Conservation (phyloP, 179 eudicot species). For the Beta lomatogona region DNA sequence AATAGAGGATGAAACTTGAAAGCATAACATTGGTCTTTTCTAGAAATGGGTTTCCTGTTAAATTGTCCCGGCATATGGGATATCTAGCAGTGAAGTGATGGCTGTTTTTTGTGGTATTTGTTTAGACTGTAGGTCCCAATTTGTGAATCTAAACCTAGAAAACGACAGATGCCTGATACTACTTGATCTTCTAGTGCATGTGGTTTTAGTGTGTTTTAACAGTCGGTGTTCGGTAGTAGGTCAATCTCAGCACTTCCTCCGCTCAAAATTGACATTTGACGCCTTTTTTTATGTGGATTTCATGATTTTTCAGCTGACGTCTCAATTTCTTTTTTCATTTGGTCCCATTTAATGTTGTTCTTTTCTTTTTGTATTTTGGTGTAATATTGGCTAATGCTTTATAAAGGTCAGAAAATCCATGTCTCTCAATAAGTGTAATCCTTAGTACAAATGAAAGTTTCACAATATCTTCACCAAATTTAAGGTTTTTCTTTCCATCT, state of each 20-base stretch:
- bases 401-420: too few relatives aligned
- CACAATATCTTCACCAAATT: too few relatives aligned
- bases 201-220: constrained; percentile 6
- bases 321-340: neutral
- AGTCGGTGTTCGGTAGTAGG: constrained; percentile 2
- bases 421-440: too few relatives aligned
- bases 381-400: too few relatives aligned
- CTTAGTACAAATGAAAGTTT: too few relatives aligned
- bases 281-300: neutral
- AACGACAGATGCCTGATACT: neutral
- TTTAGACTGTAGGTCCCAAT: neutral
- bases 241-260: neutral
- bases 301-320: neutral
- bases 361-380: neutral
- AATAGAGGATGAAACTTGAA: too few relatives aligned
- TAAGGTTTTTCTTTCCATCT: too few relatives aligned
- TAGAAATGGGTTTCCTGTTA: neutral
- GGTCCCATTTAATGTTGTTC: neutral
- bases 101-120: neutral
- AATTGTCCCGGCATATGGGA: neutral
- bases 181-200: neutral
- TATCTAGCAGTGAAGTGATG: neutral
- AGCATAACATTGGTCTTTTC: neutral
- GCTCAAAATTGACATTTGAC: neutral
- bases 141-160: neutral